Evolutionary conservation across 2,329 filamentous ascomycete genomes (phyloP).

Genomic region (Talaromyces verruculosus): DNA sequence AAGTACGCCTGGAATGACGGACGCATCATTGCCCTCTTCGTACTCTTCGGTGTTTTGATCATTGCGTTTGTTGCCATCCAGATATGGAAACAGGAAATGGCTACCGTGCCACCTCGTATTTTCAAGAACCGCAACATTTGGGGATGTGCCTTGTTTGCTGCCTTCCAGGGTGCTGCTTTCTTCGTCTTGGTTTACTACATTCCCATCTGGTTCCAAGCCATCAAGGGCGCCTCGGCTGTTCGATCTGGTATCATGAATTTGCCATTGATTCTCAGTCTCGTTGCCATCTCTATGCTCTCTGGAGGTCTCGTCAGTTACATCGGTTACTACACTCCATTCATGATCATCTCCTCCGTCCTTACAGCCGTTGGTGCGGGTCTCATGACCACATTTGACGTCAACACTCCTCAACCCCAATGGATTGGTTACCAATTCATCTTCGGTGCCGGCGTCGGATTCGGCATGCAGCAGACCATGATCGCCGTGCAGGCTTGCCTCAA

Average conservation of each 20-base stretch:
- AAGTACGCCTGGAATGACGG: slow-evolving; percentile 22
- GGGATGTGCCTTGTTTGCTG: slow-evolving; percentile 35
- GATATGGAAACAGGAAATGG: slow-evolving; percentile 25
- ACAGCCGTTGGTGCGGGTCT: slow-evolving; percentile 33
- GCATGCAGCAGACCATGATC: slow-evolving; percentile 39
- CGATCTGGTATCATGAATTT: slow-evolving; percentile 44
- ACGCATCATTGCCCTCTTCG: slow-evolving; percentile 24
- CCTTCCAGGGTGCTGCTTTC: slow-evolving; percentile 42
- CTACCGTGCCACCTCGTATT: slow-evolving; percentile 40
- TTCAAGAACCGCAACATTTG: slow-evolving; percentile 41
- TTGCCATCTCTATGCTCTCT: slow-evolving; percentile 30
- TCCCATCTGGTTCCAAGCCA: slow-evolving; percentile 39
- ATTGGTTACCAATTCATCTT: slow-evolving; percentile 30
- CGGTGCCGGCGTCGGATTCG: slow-evolving; percentile 29
- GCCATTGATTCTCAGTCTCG: slow-evolving; percentile 41
- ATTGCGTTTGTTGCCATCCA: slow-evolving; percentile 26
- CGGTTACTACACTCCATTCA: slow-evolving; percentile 32
- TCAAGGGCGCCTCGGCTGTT: slow-evolving; percentile 34
- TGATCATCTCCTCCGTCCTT: slow-evolving; percentile 30
- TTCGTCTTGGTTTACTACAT: slow-evolving; percentile 38
- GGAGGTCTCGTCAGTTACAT: slow-evolving; percentile 31
- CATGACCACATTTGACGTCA: slow-evolving; percentile 34
- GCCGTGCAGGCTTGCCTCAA: slow-evolving; percentile 37
- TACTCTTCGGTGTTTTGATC: slow-evolving; percentile 25
- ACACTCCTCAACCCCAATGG: slow-evolving; percentile 26